phyloP scores from a whole-genome alignment of 352 stramenopile genomes.

The Pythium apleroticum region DNA sequence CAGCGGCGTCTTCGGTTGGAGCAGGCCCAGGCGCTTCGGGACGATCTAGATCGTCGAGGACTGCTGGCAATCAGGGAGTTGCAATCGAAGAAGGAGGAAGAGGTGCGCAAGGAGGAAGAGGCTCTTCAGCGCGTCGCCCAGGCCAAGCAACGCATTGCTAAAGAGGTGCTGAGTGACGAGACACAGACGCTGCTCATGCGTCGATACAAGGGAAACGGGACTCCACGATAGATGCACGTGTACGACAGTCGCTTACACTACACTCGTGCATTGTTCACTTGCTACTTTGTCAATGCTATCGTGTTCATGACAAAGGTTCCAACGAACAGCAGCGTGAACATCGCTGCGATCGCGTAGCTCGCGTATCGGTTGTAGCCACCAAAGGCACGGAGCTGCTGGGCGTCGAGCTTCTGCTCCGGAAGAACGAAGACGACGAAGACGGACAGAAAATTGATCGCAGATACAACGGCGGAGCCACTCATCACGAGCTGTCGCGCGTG shows the following conservation, averaged over 20 bases:
- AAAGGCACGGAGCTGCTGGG: constrained; percentile 26
- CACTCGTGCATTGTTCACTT: neutral
- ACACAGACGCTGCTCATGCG: constrained; percentile 35
- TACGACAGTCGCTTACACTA: no score
- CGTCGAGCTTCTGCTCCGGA: constrained; percentile 30
- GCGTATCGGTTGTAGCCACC: constrained; percentile 31
- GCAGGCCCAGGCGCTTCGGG: constrained; percentile 31
- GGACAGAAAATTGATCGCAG: constrained; percentile 24
- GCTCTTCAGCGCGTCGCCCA: constrained; percentile 29
- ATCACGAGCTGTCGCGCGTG: constrained; percentile 12
- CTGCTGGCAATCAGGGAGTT: constrained; percentile 41
- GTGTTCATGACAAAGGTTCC: constrained; percentile 32
- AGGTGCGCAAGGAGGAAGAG: constrained; percentile 40
- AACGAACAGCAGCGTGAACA: constrained; percentile 39
- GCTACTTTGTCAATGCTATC: constrained; percentile 15
- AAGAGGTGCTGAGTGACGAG: constrained; percentile 39
- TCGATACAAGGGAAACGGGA: constrained; percentile 2
- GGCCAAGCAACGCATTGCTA: constrained; percentile 34
- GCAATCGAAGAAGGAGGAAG: constrained; percentile 50
- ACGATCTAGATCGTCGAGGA: constrained; percentile 41
- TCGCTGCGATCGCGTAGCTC: constrained; percentile 26
- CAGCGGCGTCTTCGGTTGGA: constrained; percentile 30
- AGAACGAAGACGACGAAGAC: constrained; percentile 17
- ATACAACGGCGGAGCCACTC: constrained; percentile 10
- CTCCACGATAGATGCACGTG: neutral